Base-by-base conservation (phyloP, 2,329 filamentous ascomycete species). In the Cercospora citrullina region DNA sequence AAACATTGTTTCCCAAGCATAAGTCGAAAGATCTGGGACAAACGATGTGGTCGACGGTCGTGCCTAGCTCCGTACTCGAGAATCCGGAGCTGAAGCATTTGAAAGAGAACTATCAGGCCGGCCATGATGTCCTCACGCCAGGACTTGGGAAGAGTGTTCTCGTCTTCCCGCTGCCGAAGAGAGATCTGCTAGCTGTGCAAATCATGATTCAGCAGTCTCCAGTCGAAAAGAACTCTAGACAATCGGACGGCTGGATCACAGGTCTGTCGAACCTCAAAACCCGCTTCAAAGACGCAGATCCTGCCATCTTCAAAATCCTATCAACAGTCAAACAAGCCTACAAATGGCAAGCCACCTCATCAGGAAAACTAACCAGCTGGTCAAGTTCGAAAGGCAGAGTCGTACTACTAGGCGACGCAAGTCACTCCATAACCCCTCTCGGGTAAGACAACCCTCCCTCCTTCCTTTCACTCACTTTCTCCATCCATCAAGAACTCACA, bases 391-490 rank as follows among this genome's bases (percentile, higher is more conserved):
- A 61, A 31, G 64, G 60, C 6, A 66, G 36, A 57, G 63, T 68
- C 2, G 30, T 66, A 4, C 31, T 69, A 3, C n/a, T 69, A 6
- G 67, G 67, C 31, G 67, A 69, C 57, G 67, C 67, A n/a, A 12
- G 28, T 51, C 67, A 64, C 39, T 57, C 18, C 21, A 66, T 61
- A 30, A 36, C 53, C 7, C 66, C 66, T n/a, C 45, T 48, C 31
- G 36, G 39, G 59, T 61, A 60, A 53, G 23, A 8, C 16, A 23
- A 30, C 8, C 8, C 26, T 26, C 53, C 53, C 26, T 21, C 12
- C 26, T 28, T 18, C 53, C 5, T 9, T 14, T 9, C 33, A 14
- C 58, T 9, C 33, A 10, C 5, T 21, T 8, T 6, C 10, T 28
- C 4, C 23, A 4, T 26, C 16, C 33, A 12, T 60, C 58, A 18